Evolutionary conservation across 176 grass and related monocot species (phyloP), one percentile per base, ranked within the genome.

Genomic region (Saccharum officinarum): DNA sequence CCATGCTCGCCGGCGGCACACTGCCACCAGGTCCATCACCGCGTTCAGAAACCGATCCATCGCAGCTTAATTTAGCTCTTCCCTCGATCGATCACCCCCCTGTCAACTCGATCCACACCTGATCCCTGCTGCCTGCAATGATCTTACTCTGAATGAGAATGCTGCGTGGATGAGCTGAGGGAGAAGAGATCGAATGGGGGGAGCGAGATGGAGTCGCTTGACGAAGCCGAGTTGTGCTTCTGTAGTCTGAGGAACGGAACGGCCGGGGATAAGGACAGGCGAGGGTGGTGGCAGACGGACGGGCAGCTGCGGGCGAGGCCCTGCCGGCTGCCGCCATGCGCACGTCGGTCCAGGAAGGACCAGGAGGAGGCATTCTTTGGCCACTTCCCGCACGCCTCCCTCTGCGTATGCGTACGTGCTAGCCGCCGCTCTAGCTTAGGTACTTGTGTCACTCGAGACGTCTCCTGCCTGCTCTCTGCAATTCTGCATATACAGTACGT

Each of bases 1-100:
- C 87, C 95, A 95, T 98, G 93, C 91, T 98, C n/a, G 89, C 93
- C 67, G 95, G 95, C 50, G 95, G 93, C 87, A 95, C n/a, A n/a
- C n/a, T n/a, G n/a, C 87, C 87, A 95, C 93, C 73, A 92, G 82
- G 68, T 95, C 92, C 68, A 95, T 77, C 70, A 95, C 38, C 67
- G 83, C 42, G 86, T 84, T 92, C 33, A 93, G 4, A 10, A 90
- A 15, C 78, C 86, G 83, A 7, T 92, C 92, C 89, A 93, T 89
- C 28, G 20, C 17, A 44, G 10, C 42, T 44, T n/a, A n/a, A n/a
- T n/a, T n/a, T n/a, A n/a, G n/a, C n/a, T n/a, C n/a, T 8, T 49
- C 46, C 46, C 46, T 49, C 42, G 42, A 44, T 12, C 42, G 42
- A 44, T 44, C 41, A 42, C 41, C 10, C 41, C 41, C 41, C 41